Base-by-base conservation (phyloP, 345 rosid species). In the Pistacia atlantica region DNA sequence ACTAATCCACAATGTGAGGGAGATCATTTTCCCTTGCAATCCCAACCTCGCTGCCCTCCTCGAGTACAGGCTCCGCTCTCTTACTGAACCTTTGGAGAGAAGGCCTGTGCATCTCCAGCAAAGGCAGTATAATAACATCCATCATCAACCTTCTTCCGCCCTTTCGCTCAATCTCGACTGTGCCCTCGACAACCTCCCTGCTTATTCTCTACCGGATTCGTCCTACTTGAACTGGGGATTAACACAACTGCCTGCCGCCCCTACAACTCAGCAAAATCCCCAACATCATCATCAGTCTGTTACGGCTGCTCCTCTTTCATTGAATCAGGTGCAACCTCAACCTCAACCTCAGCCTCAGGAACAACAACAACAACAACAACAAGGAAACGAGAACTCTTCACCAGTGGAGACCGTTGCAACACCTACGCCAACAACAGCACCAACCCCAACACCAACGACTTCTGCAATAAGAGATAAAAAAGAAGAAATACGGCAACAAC, bases 1-100 rank as follows among this genome's bases (percentile, higher is more conserved):
- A 80, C 94, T 96, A 73, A 91, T 96, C 73, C 98, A 96, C 77
- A 96, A 93, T 86, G 98, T 96, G 14, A 80, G 97, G 75, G 99
- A 96, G 72, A 96, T 93, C 60, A 92, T 96, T 74, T 89, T 87
- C 82, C 99, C 99, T 78, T 92, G 93, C 75, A 96, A 96, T 85
- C 98, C 99, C 28, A 91, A 86, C 81, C 95, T 96, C 1, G 98
- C 97, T 18, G 83, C 93, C 60, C 90, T 93, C 46, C 89, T 96
- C 5, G 99, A 96, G 84, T 81, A 88, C 80, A 82, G 97, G 70
- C 97, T 96, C 18, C 91, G 93, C 5, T 89, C 91, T 62, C 88
- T 96, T 6, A 78, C 87, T 52, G 91, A 92, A 16, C 89, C 91
- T 11, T 54, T 79, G 58, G 80, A 80, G 63, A 73, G 85, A 31